phyloP scores from a whole-genome alignment of 2,329 filamentous ascomycete species.

The Fusarium sp. region DNA sequence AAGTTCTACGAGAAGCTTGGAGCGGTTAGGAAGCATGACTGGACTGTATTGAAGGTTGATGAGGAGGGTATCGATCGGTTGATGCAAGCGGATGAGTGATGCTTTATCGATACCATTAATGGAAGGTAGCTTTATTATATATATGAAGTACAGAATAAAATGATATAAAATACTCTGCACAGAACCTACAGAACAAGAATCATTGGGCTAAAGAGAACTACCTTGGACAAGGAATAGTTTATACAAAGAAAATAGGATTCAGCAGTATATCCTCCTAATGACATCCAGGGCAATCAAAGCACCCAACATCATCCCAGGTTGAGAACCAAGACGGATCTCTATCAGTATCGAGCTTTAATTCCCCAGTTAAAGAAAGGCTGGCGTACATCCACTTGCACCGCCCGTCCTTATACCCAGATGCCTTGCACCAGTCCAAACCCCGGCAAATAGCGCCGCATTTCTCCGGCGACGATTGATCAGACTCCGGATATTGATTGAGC shows the following conservation, averaged over 20 bases:
- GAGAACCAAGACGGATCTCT: background rate
- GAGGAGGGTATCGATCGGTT: background rate
- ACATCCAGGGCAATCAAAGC: constrained; percentile 7
- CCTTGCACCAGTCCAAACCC: background rate
- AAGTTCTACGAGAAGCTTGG: constrained; percentile 13
- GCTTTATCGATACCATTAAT: accelerated
- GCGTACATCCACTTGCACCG: background rate
- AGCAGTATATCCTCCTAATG: background rate
- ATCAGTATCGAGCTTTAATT: background rate
- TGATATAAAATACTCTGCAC: no score
- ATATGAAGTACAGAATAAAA: no score
- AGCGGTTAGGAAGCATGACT: background rate
- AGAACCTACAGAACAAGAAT: no score
- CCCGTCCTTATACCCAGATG: constrained; percentile 7
- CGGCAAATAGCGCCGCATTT: constrained; percentile 19
- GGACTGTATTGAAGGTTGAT: constrained; percentile 12
- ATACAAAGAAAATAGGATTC: background rate
- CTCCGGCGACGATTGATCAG: constrained; percentile 2
- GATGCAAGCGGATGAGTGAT: background rate
- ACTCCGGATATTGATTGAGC: background rate
- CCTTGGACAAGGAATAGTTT: background rate
- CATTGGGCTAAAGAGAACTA: background rate
- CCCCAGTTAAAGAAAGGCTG: background rate
- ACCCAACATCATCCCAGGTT: constrained; percentile 9
- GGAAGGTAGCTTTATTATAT: no score